These are phyloP conservation scores for Myxozyma neotropica DNA, from an alignment of 805 yeast genomes.

Conservation along the genomic window DNA sequence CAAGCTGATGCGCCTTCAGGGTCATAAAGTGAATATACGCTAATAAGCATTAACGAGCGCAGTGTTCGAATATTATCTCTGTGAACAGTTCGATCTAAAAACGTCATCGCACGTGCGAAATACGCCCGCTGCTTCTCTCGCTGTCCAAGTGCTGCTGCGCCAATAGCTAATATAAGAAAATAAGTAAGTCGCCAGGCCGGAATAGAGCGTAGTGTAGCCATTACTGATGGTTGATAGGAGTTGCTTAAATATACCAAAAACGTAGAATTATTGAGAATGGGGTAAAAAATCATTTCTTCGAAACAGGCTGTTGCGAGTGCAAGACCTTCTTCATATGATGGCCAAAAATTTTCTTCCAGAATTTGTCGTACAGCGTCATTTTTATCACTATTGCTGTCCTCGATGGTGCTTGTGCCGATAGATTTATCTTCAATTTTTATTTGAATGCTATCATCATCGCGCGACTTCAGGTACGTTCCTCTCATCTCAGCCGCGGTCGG, in stretches of 20 bases:
- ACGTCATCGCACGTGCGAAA: slow-evolving; percentile 12
- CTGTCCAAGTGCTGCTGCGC: slow-evolving; percentile 21
- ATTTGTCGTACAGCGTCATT: neutral
- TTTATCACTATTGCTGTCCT: neutral
- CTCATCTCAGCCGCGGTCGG: slow-evolving; percentile 16
- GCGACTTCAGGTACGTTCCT: slow-evolving; percentile 5
- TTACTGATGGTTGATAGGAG: slow-evolving; percentile 19
- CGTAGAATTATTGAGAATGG: slow-evolving; percentile 18
- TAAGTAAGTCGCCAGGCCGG: slow-evolving; percentile 22
- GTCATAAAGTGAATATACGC: slow-evolving; percentile 36
- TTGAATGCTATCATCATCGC: no score
- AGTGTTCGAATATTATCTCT: slow-evolving; percentile 23
- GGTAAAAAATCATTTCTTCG: slow-evolving; percentile 26
- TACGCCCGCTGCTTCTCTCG: slow-evolving; percentile 17
- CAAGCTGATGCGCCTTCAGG: slow-evolving; percentile 41
- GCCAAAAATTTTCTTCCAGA: slow-evolving; percentile 15
- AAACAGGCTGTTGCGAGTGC: slow-evolving; percentile 5
- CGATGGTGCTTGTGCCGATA: neutral
- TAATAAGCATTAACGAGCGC: slow-evolving; percentile 19
- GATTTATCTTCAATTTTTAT: neutral
- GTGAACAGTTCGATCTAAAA: neutral
- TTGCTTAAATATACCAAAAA: slow-evolving; percentile 18
- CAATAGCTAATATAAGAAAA: slow-evolving; percentile 25
- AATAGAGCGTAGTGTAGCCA: slow-evolving; percentile 1
- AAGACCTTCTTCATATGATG: slow-evolving; percentile 20